Evolutionary conservation across 106 monocot genomes (phyloP).

Genomic region (Dendrobium huoshanense): DNA sequence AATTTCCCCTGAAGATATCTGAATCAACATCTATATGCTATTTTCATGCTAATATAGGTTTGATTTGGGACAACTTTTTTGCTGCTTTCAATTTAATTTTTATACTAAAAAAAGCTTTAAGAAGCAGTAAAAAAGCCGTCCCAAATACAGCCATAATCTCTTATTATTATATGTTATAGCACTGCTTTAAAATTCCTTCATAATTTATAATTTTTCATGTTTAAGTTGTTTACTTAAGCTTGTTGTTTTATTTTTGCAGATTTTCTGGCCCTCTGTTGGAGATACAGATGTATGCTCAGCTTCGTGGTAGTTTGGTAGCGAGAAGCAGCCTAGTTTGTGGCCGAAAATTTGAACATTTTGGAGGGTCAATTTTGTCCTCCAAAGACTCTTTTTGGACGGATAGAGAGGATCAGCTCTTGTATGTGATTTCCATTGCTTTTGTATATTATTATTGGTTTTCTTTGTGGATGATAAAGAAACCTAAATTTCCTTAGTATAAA

Average conservation of each 20-base stretch:
- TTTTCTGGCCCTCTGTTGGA: background rate
- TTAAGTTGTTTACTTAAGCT: background rate
- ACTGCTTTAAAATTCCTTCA: no score
- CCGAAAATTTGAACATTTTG: background rate
- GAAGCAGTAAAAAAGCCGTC: no score
- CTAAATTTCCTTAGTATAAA: background rate
- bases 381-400: background rate
- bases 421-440: background rate
- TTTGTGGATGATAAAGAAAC: background rate
- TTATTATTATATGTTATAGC: no score
- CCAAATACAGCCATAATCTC: no score
- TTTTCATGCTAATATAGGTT: background rate
- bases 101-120: no score
- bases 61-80: no score
- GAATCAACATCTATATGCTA: background rate
- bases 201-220: background rate
- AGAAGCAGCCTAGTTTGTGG: background rate
- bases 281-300: background rate
- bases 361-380: background rate
- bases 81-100: no score
- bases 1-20: background rate
- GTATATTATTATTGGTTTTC: constrained; percentile 9
- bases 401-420: constrained; percentile 2
- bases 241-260: background rate
- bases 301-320: background rate